Conservation (phyloP, 2,329 filamentous ascomycete genomes). For the Neofusicoccum umdonicola region DNA sequence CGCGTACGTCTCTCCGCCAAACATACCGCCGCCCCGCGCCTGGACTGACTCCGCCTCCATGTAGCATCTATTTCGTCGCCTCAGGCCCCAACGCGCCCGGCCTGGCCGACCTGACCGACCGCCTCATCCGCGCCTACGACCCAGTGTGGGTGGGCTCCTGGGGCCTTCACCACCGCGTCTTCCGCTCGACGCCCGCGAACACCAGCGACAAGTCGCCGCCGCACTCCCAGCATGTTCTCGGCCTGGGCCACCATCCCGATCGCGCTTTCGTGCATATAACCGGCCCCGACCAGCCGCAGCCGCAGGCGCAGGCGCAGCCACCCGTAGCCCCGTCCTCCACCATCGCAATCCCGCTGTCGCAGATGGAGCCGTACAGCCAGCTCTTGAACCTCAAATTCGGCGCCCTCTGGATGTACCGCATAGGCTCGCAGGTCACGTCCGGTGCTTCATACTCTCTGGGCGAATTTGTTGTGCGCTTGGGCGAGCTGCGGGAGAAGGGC, state of each 20-base stretch:
- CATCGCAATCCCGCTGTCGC: slow-evolving; percentile 19
- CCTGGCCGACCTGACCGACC: slow-evolving; percentile 23
- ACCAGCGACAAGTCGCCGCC: slow-evolving; percentile 18
- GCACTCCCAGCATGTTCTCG: slow-evolving; percentile 19
- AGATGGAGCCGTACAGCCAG: slow-evolving; percentile 16
- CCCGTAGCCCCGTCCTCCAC: neutral
- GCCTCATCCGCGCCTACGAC: slow-evolving; percentile 27
- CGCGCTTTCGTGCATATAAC: slow-evolving; percentile 15
- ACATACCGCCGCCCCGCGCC: neutral
- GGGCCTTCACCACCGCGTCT: slow-evolving; percentile 32
- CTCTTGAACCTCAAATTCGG: slow-evolving; percentile 19
- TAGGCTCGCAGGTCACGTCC: slow-evolving; percentile 4
- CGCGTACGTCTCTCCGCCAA: neutral
- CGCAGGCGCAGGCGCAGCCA: neutral
- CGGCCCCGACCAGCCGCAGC: neutral
- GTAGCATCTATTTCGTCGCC: slow-evolving; percentile 35
- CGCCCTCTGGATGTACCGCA: slow-evolving; percentile 19
- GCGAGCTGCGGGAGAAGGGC: slow-evolving; percentile 19
- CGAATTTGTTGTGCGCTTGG: slow-evolving; percentile 18
- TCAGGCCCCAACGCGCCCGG: slow-evolving; percentile 27
- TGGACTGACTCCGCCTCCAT: neutral
- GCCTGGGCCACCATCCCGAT: slow-evolving; percentile 15
- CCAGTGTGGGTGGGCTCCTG: slow-evolving; percentile 26
- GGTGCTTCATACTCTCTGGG: slow-evolving; percentile 19
- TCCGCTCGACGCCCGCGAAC: slow-evolving; percentile 29